Base-by-base conservation (phyloP, 2,329 filamentous ascomycete species). In the Fusarium continuum region DNA sequence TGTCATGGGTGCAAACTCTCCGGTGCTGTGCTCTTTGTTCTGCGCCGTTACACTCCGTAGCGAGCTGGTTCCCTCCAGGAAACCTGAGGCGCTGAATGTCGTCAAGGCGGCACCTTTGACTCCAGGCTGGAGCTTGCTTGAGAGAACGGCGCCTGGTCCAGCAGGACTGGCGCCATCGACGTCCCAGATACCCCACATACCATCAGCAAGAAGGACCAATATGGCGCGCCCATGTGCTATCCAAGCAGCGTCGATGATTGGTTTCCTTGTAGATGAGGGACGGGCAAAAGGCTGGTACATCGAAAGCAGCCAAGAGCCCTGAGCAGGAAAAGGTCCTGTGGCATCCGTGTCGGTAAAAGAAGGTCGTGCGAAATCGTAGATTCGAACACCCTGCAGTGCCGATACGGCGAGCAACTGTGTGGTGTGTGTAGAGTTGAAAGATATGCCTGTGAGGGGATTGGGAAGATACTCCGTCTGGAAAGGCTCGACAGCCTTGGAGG, bases 141-240 rank as follows among this genome's bases (percentile, higher is more conserved):
- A 79, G 5, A 86, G 72, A 1, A 78, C 72, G 55, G 79, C 72
- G 41, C 79, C 73, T 10, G 75, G 60, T 11, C 71, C 68, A 29
- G 80, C 72, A 2, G 85, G 83, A 32, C 82, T 83, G 25, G 79
- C 79, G 8, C 85, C 84, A 60, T 88, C 85, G 38, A 89, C 80
- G 66, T 89, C 87, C 87, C 87, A 89, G 28, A 89, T 83, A 13
- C 85, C 87, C 87, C 87, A 89, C 71, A 87, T 86, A 7, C 87
- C 87, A 65, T 89, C 87, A 1, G 83, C 83, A 4, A 89, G 76
- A 3, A 89, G 77, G 1, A 80, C 79, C 34, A 89, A 75, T 23
- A 89, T 77, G 6, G 87, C 86, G 40, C 83, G 80, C 9, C 87
- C 87, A 55, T 83, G 82, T 3, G 82, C 78, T 41, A 89, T 82